Conservation (phyloP, 2,329 filamentous ascomycete species). For the Whalleya microplaca region DNA sequence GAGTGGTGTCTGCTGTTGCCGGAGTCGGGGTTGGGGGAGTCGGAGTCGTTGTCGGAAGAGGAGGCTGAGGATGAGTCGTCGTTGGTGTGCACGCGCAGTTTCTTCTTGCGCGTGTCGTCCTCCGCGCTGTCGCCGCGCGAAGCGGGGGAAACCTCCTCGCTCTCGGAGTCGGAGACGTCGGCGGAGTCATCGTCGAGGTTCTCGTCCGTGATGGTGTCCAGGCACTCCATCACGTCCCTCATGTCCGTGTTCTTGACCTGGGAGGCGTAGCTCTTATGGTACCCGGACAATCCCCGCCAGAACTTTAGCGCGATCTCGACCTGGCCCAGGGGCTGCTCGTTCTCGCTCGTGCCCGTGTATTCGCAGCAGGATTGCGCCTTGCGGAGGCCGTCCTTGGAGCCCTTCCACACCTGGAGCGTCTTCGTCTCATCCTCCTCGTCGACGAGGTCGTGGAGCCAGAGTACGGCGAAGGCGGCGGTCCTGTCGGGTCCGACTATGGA, state of each 20-base stretch:
- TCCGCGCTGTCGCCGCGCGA: conserved; percentile 39
- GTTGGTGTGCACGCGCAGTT: conserved; percentile 39
- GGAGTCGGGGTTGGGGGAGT: conserved; percentile 22
- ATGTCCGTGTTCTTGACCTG: conserved; percentile 56
- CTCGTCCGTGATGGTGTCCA: conserved; percentile 64
- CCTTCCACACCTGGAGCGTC: conserved; percentile 67
- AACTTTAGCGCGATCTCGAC: conserved; percentile 62
- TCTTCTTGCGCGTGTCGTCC: conserved; percentile 33
- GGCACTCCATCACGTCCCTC: conserved; percentile 64
- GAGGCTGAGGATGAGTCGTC: conserved; percentile 38
- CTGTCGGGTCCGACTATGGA: conserved; percentile 56
- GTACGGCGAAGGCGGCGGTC: conserved; percentile 63
- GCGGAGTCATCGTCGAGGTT: conserved; percentile 40
- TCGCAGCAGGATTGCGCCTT: conserved; percentile 40
- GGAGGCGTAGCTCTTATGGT: conserved; percentile 58
- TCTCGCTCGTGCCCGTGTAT: conserved; percentile 50
- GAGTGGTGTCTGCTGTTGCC: background rate
- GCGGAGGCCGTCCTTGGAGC: conserved; percentile 55
- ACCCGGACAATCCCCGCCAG: conserved; percentile 63
- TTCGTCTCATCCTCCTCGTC: conserved; percentile 68
- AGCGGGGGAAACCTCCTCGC: conserved; percentile 19
- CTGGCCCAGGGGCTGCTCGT: conserved; percentile 58
- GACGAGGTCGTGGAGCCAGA: conserved; percentile 71
- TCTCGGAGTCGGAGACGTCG: conserved; percentile 25
- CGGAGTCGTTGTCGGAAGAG: conserved; percentile 40